Percentiles rank a stretch among this genome's conserved stretches.
phyloP scores from a whole-genome alignment of 129 eudicot genomes.

The Saussurea involucrata region DNA sequence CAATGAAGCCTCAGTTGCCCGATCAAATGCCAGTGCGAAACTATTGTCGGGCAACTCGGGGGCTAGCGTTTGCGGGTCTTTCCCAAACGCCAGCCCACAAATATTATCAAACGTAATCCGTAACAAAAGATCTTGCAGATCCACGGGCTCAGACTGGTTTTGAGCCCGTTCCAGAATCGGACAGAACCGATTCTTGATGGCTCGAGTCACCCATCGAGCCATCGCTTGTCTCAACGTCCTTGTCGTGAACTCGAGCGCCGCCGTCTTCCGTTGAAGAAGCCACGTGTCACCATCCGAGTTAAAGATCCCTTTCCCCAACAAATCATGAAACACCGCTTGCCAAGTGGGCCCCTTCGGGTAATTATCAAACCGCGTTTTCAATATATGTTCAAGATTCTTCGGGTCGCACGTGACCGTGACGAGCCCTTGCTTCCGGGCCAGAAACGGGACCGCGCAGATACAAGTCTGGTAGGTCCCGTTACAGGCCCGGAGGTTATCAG shows the following conservation, averaged over 20 bases:
- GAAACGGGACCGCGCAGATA: slow-evolving; percentile 81
- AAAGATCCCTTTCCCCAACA: slow-evolving; percentile 76
- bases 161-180: slow-evolving; percentile 69
- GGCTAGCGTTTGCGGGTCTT: slow-evolving; percentile 77
- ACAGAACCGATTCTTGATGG: slow-evolving; percentile 63
- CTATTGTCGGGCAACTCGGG: slow-evolving; percentile 69
- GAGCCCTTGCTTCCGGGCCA: slow-evolving; percentile 75
- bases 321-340: slow-evolving; percentile 89
- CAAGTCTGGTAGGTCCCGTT: slow-evolving; percentile 93
- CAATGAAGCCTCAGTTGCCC: slow-evolving; percentile 79
- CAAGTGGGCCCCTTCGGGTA: slow-evolving; percentile 93
- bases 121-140: slow-evolving; percentile 72
- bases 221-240: slow-evolving; percentile 85
- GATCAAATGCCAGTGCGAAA: slow-evolving; percentile 78
- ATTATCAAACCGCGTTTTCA: slow-evolving; percentile 70
- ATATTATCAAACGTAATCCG: slow-evolving; percentile 82
- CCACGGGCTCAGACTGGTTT: slow-evolving; percentile 49
- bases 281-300: slow-evolving; percentile 90
- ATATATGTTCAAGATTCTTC: slow-evolving; percentile 70
- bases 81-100: slow-evolving; percentile 80
- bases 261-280: slow-evolving; percentile 82
- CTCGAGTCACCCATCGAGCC: slow-evolving; percentile 92
- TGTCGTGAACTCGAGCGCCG: slow-evolving; percentile 86
- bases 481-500: slow-evolving; percentile 83
- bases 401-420: slow-evolving; percentile 95